phyloP scores from a whole-genome alignment of 2,329 filamentous ascomycete genomes.

The Alternaria triticimaculans region DNA sequence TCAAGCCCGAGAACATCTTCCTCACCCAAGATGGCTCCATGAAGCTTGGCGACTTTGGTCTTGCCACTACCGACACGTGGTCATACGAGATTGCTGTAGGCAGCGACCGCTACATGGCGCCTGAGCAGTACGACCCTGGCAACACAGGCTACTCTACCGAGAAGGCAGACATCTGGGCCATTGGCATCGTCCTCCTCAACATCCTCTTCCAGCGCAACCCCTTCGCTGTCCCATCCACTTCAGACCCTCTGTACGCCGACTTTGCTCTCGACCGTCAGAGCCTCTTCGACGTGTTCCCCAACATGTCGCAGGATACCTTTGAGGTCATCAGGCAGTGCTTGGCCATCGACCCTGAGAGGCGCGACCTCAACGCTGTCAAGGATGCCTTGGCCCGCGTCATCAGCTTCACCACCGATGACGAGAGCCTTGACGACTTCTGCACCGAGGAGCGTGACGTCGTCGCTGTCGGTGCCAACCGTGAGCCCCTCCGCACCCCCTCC shows the following conservation, averaged over 20 bases:
- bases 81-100: conserved; percentile 92
- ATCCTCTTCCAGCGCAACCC: conserved; percentile 96
- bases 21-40: conserved; percentile 82
- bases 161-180: conserved; percentile 94
- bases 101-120: conserved; percentile 98
- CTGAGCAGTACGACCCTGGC: conserved; percentile 93
- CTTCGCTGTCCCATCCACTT: conserved; percentile 86
- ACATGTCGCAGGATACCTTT: conserved; percentile 98
- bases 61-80: conserved; percentile 89
- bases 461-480: conserved; percentile 83
- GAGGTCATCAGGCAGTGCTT: conserved; percentile 91
- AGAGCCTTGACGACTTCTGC: conserved; percentile 92
- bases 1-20: conserved; percentile 99
- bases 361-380: conserved; percentile 79
- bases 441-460: conserved; percentile 77
- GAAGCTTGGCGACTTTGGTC: conserved; percentile 96
- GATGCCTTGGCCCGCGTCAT: conserved; percentile 79
- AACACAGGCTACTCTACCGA: conserved; percentile 89
- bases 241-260: conserved; percentile 92
- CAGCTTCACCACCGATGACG: conserved; percentile 93
- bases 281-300: conserved; percentile 96
- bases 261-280: conserved; percentile 93
- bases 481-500: conserved; percentile 93
- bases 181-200: conserved; percentile 95
- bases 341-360: conserved; percentile 87